phyloP scores from a whole-genome alignment of 805 yeast genomes.

The Suhomyces vadensis region DNA sequence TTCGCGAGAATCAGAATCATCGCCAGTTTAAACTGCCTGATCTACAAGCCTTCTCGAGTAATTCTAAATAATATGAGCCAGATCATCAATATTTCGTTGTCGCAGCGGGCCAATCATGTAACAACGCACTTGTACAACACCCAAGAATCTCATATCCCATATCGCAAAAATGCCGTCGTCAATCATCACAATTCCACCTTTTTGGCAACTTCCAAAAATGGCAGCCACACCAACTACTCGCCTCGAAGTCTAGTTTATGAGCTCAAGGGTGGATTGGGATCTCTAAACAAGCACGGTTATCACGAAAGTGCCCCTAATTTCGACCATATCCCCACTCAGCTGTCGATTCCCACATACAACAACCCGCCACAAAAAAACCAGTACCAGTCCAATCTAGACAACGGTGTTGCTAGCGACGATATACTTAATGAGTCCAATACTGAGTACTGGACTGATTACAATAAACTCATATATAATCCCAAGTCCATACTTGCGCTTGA shows the following conservation, averaged over 20 bases:
- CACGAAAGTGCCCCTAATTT: constrained; percentile 19
- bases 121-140: constrained; percentile 77
- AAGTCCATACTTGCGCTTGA: constrained; percentile 51
- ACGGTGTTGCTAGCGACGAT: constrained; percentile 24
- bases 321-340: neutral
- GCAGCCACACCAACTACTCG: constrained; percentile 49
- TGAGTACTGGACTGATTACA: constrained; percentile 78
- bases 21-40: neutral
- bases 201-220: constrained; percentile 18
- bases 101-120: constrained; percentile 75
- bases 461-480: constrained; percentile 67
- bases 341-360: constrained; percentile 6
- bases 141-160: constrained; percentile 70
- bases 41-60: neutral
- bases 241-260: constrained; percentile 89
- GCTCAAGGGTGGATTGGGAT: constrained; percentile 71
- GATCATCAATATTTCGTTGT: constrained; percentile 66
- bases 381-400: constrained; percentile 67
- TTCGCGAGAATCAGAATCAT: too few relatives aligned
- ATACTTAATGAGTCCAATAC: constrained; percentile 44
- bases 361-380: constrained; percentile 45
- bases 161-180: constrained; percentile 46
- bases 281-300: constrained; percentile 57
- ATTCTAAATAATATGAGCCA: constrained; percentile 22
- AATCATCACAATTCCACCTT: constrained; percentile 47